These are phyloP conservation scores for Leptographium lundbergii DNA, from an alignment of 2,329 filamentous ascomycete genomes.

Conservation along the genomic window DNA sequence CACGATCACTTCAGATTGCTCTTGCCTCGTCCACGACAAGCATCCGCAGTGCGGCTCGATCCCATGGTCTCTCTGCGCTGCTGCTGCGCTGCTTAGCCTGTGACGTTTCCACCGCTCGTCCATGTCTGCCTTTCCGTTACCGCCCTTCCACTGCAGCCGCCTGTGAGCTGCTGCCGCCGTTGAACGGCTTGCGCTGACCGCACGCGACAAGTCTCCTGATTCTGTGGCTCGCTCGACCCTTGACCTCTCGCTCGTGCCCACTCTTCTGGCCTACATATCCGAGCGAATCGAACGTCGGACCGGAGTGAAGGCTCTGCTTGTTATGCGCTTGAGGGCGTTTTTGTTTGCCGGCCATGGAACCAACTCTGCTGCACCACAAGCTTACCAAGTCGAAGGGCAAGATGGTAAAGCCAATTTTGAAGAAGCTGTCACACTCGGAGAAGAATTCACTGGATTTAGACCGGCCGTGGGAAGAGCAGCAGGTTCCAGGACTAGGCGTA, in stretches of 20 bases:
- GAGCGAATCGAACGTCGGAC: neutral
- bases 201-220: neutral
- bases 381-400: constrained; percentile 34
- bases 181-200: neutral
- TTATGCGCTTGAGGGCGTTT: constrained; percentile 3
- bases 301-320: neutral
- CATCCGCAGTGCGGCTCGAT: neutral
- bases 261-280: neutral
- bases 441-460: constrained; percentile 52
- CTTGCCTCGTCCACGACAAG: neutral
- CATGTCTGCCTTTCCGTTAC: neutral
- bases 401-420: constrained; percentile 49
- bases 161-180: constrained; percentile 1
- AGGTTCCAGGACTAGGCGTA: constrained; percentile 23
- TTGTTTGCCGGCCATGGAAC: constrained; percentile 14
- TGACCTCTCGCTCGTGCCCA: neutral
- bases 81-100: neutral
- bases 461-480: constrained; percentile 45
- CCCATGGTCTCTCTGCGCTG: neutral
- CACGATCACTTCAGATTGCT: neutral
- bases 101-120: too few relatives aligned
- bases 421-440: constrained; percentile 44
- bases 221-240: neutral
- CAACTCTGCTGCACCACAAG: constrained; percentile 20
- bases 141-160: neutral